Conservation (phyloP, 805 yeast species). For the Martiniozyma abietophila region DNA sequence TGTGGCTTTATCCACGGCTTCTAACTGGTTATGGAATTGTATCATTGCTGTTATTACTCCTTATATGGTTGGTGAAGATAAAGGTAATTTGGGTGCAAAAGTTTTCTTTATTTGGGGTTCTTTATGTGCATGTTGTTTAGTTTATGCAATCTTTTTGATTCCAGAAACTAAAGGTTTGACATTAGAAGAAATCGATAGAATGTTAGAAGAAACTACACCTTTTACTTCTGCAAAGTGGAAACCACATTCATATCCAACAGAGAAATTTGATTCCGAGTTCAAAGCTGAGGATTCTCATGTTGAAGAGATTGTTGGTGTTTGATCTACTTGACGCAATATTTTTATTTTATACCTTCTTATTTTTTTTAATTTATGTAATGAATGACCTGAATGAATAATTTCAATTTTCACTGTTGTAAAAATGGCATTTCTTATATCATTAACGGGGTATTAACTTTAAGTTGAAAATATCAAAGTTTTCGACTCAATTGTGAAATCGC, state of each 20-base stretch:
- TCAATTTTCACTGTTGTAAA: too few relatives aligned
- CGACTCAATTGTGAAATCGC: too few relatives aligned
- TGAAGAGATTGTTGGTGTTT: conserved; percentile 2
- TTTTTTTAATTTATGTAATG: neutral
- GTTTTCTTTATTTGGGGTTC: conserved; percentile 69
- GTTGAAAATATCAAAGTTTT: too few relatives aligned
- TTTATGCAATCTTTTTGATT: conserved; percentile 64
- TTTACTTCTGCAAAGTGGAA: conserved; percentile 26
- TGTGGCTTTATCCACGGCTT: conserved; percentile 58
- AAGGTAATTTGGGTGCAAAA: conserved; percentile 49
- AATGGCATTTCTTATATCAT: too few relatives aligned
- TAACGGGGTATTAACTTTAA: too few relatives aligned
- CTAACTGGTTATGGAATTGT: conserved; percentile 74
- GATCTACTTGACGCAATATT: neutral
- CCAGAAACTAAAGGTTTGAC: conserved; percentile 75
- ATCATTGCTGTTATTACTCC: conserved; percentile 68
- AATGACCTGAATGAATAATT: too few relatives aligned
- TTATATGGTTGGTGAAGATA: conserved; percentile 54
- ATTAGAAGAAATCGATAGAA: conserved; percentile 66
- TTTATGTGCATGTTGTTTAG: conserved; percentile 31
- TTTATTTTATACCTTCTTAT: neutral
- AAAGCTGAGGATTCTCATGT: conserved; percentile 3
- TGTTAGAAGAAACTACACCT: conserved; percentile 29
- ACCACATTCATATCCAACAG: conserved; percentile 16
- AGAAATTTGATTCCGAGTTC: neutral